Conservation (phyloP, 2,329 filamentous ascomycete genomes). For the Colletotrichum sansevieriae region DNA sequence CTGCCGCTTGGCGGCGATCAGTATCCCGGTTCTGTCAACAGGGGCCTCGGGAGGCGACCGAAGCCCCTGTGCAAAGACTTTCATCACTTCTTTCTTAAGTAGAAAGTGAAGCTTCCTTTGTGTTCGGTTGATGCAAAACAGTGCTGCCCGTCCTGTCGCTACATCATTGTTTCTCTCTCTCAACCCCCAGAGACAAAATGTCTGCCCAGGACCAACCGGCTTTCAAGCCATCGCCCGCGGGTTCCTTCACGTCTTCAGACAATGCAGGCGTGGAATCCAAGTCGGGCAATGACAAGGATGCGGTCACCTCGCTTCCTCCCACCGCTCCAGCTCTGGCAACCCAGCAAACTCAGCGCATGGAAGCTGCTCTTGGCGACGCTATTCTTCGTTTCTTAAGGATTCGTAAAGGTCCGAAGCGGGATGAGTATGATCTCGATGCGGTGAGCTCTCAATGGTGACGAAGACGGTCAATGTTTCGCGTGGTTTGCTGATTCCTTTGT, state of each 20-base stretch:
- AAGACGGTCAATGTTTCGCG: accelerated
- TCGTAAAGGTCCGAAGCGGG: conserved; percentile 48
- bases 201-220: conserved; percentile 23
- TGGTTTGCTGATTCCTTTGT: neutral
- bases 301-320: conserved; percentile 1
- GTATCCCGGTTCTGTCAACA: neutral
- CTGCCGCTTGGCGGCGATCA: neutral
- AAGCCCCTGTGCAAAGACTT: conserved; percentile 7
- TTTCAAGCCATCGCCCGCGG: conserved; percentile 16
- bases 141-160: neutral
- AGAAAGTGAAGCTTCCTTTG: neutral
- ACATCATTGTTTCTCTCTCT: neutral
- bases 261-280: conserved; percentile 18
- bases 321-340: conserved; percentile 46
- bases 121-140: neutral
- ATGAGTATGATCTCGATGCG: conserved; percentile 48
- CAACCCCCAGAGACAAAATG: conserved; percentile 12
- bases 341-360: conserved; percentile 47
- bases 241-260: conserved; percentile 37
- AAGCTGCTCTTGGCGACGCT: conserved; percentile 49
- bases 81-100: neutral
- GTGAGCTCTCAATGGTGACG: conserved; percentile 26
- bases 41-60: conserved; percentile 14
- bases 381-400: conserved; percentile 51
- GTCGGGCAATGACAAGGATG: conserved; percentile 3